Conservation (phyloP, 306 rosid species). For the Vigna hirtella region DNA sequence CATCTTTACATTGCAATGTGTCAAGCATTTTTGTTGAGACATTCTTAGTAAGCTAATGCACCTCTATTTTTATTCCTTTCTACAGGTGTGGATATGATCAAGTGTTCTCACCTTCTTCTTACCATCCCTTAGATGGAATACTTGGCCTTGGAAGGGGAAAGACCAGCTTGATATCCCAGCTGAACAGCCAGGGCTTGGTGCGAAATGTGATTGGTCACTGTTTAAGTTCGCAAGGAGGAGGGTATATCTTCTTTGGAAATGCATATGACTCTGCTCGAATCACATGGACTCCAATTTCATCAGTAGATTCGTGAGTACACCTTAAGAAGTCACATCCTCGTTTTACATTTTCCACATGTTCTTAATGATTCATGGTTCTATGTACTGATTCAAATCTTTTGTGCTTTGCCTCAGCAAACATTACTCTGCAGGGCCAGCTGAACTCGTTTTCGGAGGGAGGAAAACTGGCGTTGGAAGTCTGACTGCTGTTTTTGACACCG, state of each 20-base stretch:
- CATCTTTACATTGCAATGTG: neutral
- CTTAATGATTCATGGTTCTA: constrained; percentile 7
- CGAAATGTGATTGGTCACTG: constrained; percentile 87
- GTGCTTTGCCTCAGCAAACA: constrained; percentile 67
- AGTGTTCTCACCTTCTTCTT: constrained; percentile 60
- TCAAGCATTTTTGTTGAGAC: constrained; percentile 7
- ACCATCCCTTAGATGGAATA: constrained; percentile 81
- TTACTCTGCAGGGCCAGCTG: constrained; percentile 84
- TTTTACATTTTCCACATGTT: constrained; percentile 18
- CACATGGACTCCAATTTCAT: constrained; percentile 74
- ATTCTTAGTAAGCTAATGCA: neutral
- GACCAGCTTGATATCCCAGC: constrained; percentile 80
- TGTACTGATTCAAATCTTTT: constrained; percentile 22
- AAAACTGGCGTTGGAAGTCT: constrained; percentile 56
- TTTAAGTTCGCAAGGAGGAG: constrained; percentile 83
- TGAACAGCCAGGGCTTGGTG: constrained; percentile 68
- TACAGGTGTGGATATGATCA: constrained; percentile 94
- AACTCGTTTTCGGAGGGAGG: constrained; percentile 71
- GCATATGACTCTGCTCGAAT: constrained; percentile 65
- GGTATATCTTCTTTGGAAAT: constrained; percentile 84
- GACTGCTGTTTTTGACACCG: constrained; percentile 74
- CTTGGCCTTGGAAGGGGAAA: constrained; percentile 94
- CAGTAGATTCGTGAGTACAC: constrained; percentile 60
- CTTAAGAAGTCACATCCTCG: constrained; percentile 33
- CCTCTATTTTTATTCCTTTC: constrained; percentile 25